Evolutionary conservation across 2,329 filamentous ascomycete genomes (phyloP).

Genomic region (Apiospora marii): DNA sequence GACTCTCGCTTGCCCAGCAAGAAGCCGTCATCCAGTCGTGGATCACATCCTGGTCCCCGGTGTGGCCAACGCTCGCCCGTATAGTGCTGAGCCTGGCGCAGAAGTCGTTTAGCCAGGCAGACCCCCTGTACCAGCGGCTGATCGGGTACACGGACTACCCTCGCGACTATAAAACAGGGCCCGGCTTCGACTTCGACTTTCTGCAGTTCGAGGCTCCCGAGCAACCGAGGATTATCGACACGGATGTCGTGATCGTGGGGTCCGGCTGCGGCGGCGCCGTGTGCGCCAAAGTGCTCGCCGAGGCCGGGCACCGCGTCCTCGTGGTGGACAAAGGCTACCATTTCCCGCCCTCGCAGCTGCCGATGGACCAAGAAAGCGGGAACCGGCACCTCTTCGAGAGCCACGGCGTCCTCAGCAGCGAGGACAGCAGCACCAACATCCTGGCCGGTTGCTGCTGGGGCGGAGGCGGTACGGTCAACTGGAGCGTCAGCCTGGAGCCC

Average conservation of each 20-base stretch:
- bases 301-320: slow-evolving; percentile 69
- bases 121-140: slow-evolving; percentile 60
- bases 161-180: slow-evolving; percentile 55
- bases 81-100: slow-evolving; percentile 63
- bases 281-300: slow-evolving; percentile 79
- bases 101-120: slow-evolving; percentile 62
- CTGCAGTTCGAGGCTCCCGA: slow-evolving; percentile 59
- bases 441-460: slow-evolving; percentile 79
- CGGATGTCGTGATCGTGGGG: slow-evolving; percentile 86
- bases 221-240: slow-evolving; percentile 68
- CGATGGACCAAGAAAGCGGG: slow-evolving; percentile 72
- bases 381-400: slow-evolving; percentile 73
- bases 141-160: slow-evolving; percentile 66
- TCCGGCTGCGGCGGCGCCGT: slow-evolving; percentile 89
- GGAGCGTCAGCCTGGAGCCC: slow-evolving; percentile 72
- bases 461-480: slow-evolving; percentile 89
- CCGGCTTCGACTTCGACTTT: slow-evolving; percentile 66
- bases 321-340: slow-evolving; percentile 87
- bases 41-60: slow-evolving; percentile 62
- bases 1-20: slow-evolving; percentile 28
- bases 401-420: slow-evolving; percentile 62
- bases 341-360: slow-evolving; percentile 74
- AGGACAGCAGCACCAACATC: slow-evolving; percentile 66
- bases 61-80: slow-evolving; percentile 63
- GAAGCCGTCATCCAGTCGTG: slow-evolving; percentile 67